A percentile compares a stretch with the other conserved stretches of the same genome.
phyloP scores from a whole-genome alignment of 164 flowering plant genomes.

The Buxus sempervirens region DNA sequence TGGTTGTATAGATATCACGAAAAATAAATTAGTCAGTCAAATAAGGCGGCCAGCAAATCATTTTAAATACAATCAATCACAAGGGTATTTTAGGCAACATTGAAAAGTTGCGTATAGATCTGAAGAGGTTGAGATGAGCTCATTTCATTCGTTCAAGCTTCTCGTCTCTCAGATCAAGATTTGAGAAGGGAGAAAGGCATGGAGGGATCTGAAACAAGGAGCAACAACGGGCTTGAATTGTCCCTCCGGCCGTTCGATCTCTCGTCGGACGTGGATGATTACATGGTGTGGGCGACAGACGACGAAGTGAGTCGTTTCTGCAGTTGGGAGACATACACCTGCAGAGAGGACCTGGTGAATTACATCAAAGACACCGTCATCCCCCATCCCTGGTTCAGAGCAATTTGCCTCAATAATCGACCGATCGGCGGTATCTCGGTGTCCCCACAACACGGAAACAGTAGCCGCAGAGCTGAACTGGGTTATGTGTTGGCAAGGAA shows the following conservation, averaged over 20 bases:
- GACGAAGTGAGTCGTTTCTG: slow-evolving; percentile 35
- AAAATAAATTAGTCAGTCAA: too few relatives aligned
- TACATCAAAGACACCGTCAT: slow-evolving; percentile 25
- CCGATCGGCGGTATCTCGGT: slow-evolving; percentile 52
- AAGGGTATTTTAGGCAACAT: too few relatives aligned
- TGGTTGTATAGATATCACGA: too few relatives aligned
- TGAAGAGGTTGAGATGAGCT: too few relatives aligned
- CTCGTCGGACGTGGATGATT: slow-evolving; percentile 40
- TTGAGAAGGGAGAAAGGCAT: too few relatives aligned
- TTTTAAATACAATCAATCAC: too few relatives aligned
- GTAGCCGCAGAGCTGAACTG: slow-evolving; percentile 48
- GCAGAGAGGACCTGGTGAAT: slow-evolving; percentile 38
- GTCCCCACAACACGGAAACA: slow-evolving; percentile 19
- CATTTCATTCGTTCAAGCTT: too few relatives aligned
- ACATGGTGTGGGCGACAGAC: slow-evolving; percentile 38
- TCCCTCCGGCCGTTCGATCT: slow-evolving; percentile 27
- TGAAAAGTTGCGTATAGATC: too few relatives aligned
- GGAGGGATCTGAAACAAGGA: too few relatives aligned
- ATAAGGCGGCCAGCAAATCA: too few relatives aligned
- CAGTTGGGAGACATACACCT: slow-evolving; percentile 36
- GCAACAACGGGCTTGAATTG: slow-evolving; percentile 11
- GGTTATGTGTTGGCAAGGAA: slow-evolving; percentile 55
- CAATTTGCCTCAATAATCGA: slow-evolving; percentile 48
- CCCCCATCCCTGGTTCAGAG: slow-evolving; percentile 59
- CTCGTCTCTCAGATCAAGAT: too few relatives aligned